Conservation (phyloP, 148 eudicot genomes). For the Polygonum maritimum region DNA sequence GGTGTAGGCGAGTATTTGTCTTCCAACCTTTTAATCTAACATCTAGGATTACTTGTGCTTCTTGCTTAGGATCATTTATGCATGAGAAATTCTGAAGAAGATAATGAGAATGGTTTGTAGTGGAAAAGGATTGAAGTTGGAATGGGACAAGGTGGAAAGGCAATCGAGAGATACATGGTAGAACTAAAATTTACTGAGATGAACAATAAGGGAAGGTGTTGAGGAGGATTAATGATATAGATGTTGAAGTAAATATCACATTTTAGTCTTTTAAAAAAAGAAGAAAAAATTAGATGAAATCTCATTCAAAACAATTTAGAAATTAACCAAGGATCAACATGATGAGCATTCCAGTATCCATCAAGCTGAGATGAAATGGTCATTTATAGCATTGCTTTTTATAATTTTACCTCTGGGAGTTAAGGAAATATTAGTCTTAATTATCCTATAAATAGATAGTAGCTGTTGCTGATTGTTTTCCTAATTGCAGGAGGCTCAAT, state of each 20-base stretch:
- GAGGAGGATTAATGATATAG: background rate
- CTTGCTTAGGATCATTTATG: background rate
- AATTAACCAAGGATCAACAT: background rate
- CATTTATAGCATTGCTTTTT: background rate
- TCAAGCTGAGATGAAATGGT: background rate
- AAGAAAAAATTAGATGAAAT: background rate
- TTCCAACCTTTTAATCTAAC: constrained; percentile 3
- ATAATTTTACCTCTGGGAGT: background rate
- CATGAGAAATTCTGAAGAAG: background rate
- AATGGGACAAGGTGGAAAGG: background rate
- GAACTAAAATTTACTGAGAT: background rate
- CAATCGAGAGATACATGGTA: background rate
- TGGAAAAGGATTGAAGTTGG: background rate
- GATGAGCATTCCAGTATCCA: background rate
- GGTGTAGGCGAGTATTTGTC: constrained; percentile 77
- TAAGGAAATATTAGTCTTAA: background rate
- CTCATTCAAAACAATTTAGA: background rate
- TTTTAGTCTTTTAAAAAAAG: background rate
- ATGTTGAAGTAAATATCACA: background rate
- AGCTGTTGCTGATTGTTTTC: background rate
- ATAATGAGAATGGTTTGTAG: background rate
- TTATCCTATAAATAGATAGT: background rate
- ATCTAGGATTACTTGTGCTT: background rate
- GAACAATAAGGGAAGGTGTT: background rate
- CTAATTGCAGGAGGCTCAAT: constrained; percentile 69